These are phyloP conservation scores for Daldinia eschscholtzii DNA, from an alignment of 2,329 filamentous ascomycete species.

Conservation along the genomic window DNA sequence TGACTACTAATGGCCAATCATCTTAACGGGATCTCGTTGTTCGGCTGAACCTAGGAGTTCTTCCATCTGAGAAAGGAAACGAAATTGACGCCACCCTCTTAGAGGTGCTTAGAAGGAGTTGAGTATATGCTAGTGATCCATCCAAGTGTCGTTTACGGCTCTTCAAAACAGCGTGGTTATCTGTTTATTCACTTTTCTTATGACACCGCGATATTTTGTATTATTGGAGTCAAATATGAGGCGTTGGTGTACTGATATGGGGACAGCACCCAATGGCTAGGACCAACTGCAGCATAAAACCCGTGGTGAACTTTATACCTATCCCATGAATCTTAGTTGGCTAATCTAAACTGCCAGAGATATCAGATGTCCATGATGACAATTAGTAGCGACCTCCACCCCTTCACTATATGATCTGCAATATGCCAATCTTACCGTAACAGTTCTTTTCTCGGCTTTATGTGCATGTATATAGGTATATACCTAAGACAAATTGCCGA, in stretches of 20 bases:
- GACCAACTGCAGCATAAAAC: not conserved
- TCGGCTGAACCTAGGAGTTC: not conserved
- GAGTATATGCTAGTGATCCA: not conserved
- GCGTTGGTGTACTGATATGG: not conserved
- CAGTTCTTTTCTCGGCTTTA: too few relatives aligned
- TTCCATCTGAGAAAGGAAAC: not conserved
- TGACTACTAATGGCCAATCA: not conserved
- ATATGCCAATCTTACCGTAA: too few relatives aligned
- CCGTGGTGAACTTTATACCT: not conserved
- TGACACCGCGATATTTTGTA: not conserved
- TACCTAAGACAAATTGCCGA: too few relatives aligned
- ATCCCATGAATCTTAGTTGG: not conserved
- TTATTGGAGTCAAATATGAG: not conserved
- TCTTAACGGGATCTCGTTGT: not conserved
- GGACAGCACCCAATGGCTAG: not conserved
- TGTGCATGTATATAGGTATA: too few relatives aligned
- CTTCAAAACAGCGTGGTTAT: not conserved
- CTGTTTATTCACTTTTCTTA: not conserved
- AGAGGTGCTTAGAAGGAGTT: not conserved
- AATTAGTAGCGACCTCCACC: not conserved
- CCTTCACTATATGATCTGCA: too few relatives aligned
- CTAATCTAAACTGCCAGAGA: not conserved
- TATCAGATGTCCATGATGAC: not conserved
- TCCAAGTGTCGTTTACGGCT: not conserved
- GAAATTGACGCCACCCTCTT: constrained; percentile 3